Base-by-base conservation (phyloP, 2,329 filamentous ascomycete genomes). In the Zalaria obscura region DNA sequence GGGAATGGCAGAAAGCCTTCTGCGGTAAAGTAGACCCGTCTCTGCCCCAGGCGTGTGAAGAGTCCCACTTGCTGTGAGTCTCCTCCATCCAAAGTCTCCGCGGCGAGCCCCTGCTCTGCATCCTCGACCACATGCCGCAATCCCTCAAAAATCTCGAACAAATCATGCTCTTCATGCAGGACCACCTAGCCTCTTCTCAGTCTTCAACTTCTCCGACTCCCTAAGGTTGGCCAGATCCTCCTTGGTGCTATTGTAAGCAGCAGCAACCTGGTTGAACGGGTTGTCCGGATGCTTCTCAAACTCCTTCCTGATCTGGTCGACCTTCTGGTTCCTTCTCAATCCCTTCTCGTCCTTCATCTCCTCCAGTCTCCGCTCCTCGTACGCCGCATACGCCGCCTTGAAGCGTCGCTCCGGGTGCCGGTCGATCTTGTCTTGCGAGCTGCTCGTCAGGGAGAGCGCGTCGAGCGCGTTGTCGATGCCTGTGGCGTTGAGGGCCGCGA, bases 211-310 rank as follows among this genome's bases (percentile, higher is more conserved):
- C 67, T 93, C 84, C 42, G 70, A 61, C 35, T 76, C 67, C 56
- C 69, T 75, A 44, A 88, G 64, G 38, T 75, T 70, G 38, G 69
- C 69, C 36, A 94, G 54, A 54, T 98, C 89, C 3, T 86, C 84
- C 62, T 76, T 81, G 25, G 72, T 75, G 41, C 84, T 76, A 62
- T 98, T 84, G 64, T 86, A 93, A 3, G 69, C 62, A 40, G 69
- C 76, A 35, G 44, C 45, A 10, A 80, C 78, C 66, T 93, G 85
- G 65, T 94, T 94, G 66, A 93, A 91, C 9, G 91, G 91, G 61
- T 98, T 98, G 53, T 96, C 89, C 1, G 84, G 80, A 55, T 83
- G 83, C 70, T 86, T 93, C 63, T 93, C 83, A 61, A 96, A 98
- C 66, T 96, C 91, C 70, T 93, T 93, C 47, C 75, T 66, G 50